Conservation (phyloP, 768 basidiomycete genomes). For the Phlegmacium glaucopus region DNA sequence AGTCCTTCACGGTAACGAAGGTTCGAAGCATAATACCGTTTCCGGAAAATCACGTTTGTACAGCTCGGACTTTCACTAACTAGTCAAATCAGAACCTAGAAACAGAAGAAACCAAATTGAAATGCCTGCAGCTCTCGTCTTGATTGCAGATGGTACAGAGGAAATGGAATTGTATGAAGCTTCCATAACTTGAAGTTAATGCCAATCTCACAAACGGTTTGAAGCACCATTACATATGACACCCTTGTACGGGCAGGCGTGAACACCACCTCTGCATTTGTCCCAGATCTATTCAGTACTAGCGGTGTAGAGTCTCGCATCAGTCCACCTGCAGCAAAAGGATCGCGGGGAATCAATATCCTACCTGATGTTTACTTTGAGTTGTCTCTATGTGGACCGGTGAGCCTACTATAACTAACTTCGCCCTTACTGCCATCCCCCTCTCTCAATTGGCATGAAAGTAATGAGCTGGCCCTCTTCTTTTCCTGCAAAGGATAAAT, state of each 20-base stretch:
- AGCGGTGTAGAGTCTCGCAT: constrained; percentile 13
- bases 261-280: constrained; percentile 61
- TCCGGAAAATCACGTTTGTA: too few species aligned
- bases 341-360: constrained; percentile 74
- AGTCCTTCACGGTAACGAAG: too few species aligned
- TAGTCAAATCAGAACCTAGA: too few species aligned
- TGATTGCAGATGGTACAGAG: constrained; percentile 81
- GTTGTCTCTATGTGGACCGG: constrained; percentile 41
- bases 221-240: constrained; percentile 80
- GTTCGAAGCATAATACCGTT: too few species aligned
- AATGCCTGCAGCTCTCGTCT: constrained; percentile 61
- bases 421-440: too few species aligned
- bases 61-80: too few species aligned
- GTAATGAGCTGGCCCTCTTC: constrained; percentile 1
- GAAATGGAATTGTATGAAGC: constrained; percentile 88
- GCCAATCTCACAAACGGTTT: neutral
- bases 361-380: constrained; percentile 61
- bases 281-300: constrained; percentile 32
- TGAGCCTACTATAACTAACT: constrained; percentile 23
- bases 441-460: neutral
- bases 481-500: constrained; percentile 46
- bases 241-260: constrained; percentile 78
- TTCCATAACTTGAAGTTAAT: too few species aligned
- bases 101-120: too few species aligned
- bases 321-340: constrained; percentile 49